Base-by-base conservation (phyloP, 2,329 filamentous ascomycete genomes). In the Epichloe gansuensis region DNA sequence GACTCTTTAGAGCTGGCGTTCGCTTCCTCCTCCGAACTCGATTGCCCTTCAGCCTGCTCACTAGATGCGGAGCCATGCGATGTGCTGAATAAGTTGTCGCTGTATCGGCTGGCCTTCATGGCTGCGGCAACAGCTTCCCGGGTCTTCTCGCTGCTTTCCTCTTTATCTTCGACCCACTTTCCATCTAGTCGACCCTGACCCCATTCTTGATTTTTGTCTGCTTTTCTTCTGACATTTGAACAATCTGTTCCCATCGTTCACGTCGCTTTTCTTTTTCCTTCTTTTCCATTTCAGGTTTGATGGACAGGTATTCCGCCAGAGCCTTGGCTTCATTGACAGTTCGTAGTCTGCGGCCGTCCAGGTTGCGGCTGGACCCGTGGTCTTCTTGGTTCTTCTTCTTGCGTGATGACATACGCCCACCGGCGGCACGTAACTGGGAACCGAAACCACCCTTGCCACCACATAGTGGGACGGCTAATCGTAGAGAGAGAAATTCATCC, bases 381-480 rank as follows among this genome's bases (percentile, higher is more conserved):
- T 89, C 84, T 39, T 95, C 89, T 61, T 87, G 82, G 52, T 85
- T 85, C 63, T 85, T 85, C 76, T 91, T 93, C 74, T 94, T 94
- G 62, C 81, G 80, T n/a, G 88, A 91, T 2, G 90, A 95, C 93
- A 98, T 98, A 72, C 94, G 91, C 42, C 94, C 93, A 65, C 94
- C 93, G 3, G 93, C 93, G 0, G 94, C 93, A 64, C 94, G 88
- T 39, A 98, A 82, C 68, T 98, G 94, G 2, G 91, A 97, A 51
- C 93, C 93, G 66, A 98, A 98, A 63, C 93, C 93, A 69, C 93
- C 93, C 67, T 98, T 98, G 65, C 94, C 94, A 72, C 94, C 93
- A 60, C 85, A 87, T 41, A 96, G 72, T 5, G 86, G 86, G 2
- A 85, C 75, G 6, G 83, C 85, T 34, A 98, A 81, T 51, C 90